These are phyloP conservation scores for Lentinula boryana DNA, from an alignment of 768 basidiomycete genomes.

Conservation along the genomic window DNA sequence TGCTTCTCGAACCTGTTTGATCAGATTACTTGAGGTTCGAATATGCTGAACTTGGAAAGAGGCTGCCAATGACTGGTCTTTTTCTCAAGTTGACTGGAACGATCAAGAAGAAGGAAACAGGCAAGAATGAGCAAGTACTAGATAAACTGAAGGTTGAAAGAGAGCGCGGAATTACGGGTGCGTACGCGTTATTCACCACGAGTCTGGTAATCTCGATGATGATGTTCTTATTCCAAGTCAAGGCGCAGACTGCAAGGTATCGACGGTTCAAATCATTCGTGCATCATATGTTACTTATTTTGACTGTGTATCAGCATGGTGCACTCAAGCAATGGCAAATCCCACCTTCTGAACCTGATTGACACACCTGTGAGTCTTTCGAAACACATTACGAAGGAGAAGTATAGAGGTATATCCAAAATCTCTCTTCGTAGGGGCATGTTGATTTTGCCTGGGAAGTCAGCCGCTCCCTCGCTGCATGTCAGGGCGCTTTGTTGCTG, in stretches of 20 bases:
- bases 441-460: conserved; percentile 99
- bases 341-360: conserved; percentile 85
- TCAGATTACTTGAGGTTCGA: conserved; percentile 67
- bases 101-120: conserved; percentile 57
- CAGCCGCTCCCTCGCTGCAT: conserved; percentile 85
- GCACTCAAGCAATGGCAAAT: conserved; percentile 44
- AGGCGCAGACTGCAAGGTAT: conserved; percentile 91
- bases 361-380: conserved; percentile 75
- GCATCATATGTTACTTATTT: neutral
- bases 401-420: neutral
- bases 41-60: neutral
- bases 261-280: neutral
- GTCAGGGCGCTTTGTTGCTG: conserved; percentile 80
- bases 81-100: conserved; percentile 75
- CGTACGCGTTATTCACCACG: conserved; percentile 8
- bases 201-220: neutral
- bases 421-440: conserved; percentile 60
- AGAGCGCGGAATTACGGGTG: conserved; percentile 94
- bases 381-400: neutral
- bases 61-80: conserved; percentile 12
- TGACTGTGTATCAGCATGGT: conserved; percentile 60
- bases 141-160: conserved; percentile 96
- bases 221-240: conserved; percentile 46
- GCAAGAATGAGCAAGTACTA: conserved; percentile 78
- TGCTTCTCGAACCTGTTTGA: conserved; percentile 1